phyloP scores from a whole-genome alignment of 2,329 filamentous ascomycete genomes.

The Nothophoma quercina region DNA sequence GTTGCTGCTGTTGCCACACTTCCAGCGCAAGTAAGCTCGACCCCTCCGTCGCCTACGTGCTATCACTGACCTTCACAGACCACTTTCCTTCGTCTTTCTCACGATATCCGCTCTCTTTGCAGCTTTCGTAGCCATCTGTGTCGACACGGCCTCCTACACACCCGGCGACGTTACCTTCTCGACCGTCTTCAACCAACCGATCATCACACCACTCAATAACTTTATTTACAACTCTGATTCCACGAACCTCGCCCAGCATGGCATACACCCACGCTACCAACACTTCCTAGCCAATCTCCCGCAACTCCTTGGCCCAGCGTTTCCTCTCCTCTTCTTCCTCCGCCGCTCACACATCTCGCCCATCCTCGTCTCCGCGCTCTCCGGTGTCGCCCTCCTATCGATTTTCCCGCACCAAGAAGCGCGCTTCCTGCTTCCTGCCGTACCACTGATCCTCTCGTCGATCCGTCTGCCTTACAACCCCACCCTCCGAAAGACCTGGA shows the following conservation, averaged over 20 bases:
- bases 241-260: slow-evolving; percentile 60
- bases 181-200: slow-evolving; percentile 64
- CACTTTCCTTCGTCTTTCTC: slow-evolving; percentile 68
- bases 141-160: slow-evolving; percentile 86
- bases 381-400: slow-evolving; percentile 74
- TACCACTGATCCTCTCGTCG: slow-evolving; percentile 79
- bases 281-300: slow-evolving; percentile 61
- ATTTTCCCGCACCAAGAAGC: slow-evolving; percentile 82
- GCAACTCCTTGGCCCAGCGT: slow-evolving; percentile 61
- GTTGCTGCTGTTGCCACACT: slow-evolving; percentile 83
- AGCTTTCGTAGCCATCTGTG: slow-evolving; percentile 73
- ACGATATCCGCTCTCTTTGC: slow-evolving; percentile 71
- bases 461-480: slow-evolving; percentile 68
- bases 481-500: slow-evolving; percentile 58
- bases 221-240: slow-evolving; percentile 59
- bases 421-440: slow-evolving; percentile 76
- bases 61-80: slow-evolving; percentile 51
- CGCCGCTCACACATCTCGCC: slow-evolving; percentile 59
- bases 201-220: slow-evolving; percentile 63
- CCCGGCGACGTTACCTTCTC: slow-evolving; percentile 68
- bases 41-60: background rate
- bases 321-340: slow-evolving; percentile 58
- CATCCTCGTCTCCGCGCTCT: slow-evolving; percentile 75
- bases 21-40: slow-evolving; percentile 74
- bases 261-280: slow-evolving; percentile 62